Base-by-base conservation (phyloP, 169 alveolate species). In the Cryptosporidium muris region DNA sequence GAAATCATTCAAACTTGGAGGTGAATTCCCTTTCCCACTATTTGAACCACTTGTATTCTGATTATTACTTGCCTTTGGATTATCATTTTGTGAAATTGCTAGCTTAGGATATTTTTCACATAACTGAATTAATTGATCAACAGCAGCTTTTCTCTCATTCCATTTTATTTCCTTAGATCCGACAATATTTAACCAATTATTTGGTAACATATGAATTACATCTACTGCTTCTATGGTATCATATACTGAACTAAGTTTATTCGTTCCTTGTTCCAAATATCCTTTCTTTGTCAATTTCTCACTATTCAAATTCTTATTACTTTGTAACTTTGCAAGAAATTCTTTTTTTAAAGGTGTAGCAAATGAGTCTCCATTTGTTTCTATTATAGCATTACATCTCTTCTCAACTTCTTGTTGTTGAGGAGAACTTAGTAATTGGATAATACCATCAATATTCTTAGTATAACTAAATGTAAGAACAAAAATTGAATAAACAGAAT, bases 151-250 rank as follows among this genome's bases (percentile, higher is more conserved):
- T 43, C 85, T 54, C 43, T 74, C 85, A 58, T 16, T 74, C 85
- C 85, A 74, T 60, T 74, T 74, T 58, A 74, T 58, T 58, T 74
- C 74, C 52, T 62, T 74, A 37, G 54, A 58, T 12, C 74, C 54
- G 8, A 74, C 49, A 25, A 36, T 43, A 38, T 74, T 68, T 25
- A 74, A 68, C 85, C 85, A 74, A 54, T 74, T 74, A 45, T 48
- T 11, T 9, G 85, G 85, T 4, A 74, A 63, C 67, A 74, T 14
- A 34, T 58, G 54, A 34, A 43, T 43, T 36, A 74, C 85, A 74
- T 74, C 85, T 6, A 74, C 74, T 1, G 85, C 63, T 42, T 74
- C 85, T 25, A 74, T 56, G 52, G 14, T 12, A 58, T 74, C 67
- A 58, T 58, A 74, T 9, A 25, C 7, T 14, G 54, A 66, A 68